A percentile compares a stretch with the other conserved stretches of the same genome.
Conservation (phyloP, 768 basidiomycete species). For the Glaciozyma martinii region DNA sequence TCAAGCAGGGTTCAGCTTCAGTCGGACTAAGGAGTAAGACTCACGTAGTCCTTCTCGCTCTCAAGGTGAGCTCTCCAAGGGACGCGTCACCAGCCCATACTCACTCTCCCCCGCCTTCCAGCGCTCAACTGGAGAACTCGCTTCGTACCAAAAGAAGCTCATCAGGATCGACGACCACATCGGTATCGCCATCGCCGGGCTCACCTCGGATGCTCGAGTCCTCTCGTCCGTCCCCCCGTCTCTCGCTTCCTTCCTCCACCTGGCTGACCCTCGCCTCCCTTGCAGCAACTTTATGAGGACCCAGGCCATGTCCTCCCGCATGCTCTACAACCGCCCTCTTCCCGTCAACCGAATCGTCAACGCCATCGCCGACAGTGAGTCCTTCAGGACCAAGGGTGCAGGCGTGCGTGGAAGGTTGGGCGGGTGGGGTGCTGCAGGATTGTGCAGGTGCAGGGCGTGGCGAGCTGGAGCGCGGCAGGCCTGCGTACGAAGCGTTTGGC, state of each 20-base stretch:
- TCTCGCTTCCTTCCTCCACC: background rate
- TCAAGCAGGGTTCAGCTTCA: constrained; percentile 99
- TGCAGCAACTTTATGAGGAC: constrained; percentile 97
- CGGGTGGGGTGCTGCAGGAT: no score
- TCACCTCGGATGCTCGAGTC: constrained; percentile 96
- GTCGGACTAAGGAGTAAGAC: constrained; percentile 93
- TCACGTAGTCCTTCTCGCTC: constrained; percentile 79
- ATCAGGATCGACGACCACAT: constrained; percentile 99
- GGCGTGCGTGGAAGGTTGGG: no score
- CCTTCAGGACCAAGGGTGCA: no score
- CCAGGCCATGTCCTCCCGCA: constrained; percentile 88
- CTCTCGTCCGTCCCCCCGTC: constrained; percentile 55
- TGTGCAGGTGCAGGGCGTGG: background rate
- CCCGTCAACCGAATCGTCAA: constrained; percentile 90
- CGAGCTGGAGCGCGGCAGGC: background rate
- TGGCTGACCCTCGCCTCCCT: background rate
- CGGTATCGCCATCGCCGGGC: constrained; percentile 98
- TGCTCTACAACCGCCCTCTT: constrained; percentile 90
- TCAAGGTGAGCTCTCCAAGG: constrained; percentile 57
- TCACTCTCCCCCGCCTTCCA: constrained; percentile 37
- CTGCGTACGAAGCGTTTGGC: no score
- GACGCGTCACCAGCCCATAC: background rate
- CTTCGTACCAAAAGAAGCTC: constrained; percentile 99
- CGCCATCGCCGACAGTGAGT: constrained; percentile 80
- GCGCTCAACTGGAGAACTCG: constrained; percentile 95